Evolutionary conservation across 1,139 yeast species (phyloP), one percentile per base, ranked within the genome.

Genomic region (Zygosaccharomyces sapae): DNA sequence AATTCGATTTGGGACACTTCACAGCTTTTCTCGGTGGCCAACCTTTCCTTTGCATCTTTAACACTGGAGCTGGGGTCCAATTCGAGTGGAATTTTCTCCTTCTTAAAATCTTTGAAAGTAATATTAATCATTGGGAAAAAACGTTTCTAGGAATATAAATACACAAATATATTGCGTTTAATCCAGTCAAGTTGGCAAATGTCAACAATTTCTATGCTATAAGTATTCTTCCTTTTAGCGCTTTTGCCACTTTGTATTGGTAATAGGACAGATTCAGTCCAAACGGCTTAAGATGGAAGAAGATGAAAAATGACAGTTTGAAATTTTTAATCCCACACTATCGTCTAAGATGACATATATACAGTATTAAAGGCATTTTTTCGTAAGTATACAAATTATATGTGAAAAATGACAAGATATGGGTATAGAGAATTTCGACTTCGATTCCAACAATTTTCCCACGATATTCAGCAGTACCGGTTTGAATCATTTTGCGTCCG

Each of bases 91-190:
- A 90, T 80, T 66, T 83, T 86, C 66, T 87, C 90, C 72, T 92
- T 94, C 72, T 90, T 89, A 70, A 92, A 86, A 70, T 92, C 96
- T 67, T 90, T 89, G 67, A 92, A 81, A 46, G 84, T 79, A 56
- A 94, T 74, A 70, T 83, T 86, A 95, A 92, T 89, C 59, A 51
- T 63, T 33, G 29, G n/a, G 19, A 12, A 31, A 31, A 31, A 31
- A 31, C 34, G 18, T 8, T 13, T 13, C 9, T 31, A 31, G 34
- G 13, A 31, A 31, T 34, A 16, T 24, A 31, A 13, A 6, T 8
- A n/a, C 33, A 30, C n/a, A 30, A 30, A 9, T n/a, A 9, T 12
- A 30, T 3, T 39, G n/a, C 18, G 27, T 29, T 34, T 16, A 12
- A 34, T 34, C 36, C 30, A 29, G 45, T 24, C 19, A 22, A 24